A percentile compares a stretch with the other conserved stretches of the same genome.
These are phyloP conservation scores for Ogataea naganishii DNA, from an alignment of 805 yeast species.

Conservation along the genomic window DNA sequence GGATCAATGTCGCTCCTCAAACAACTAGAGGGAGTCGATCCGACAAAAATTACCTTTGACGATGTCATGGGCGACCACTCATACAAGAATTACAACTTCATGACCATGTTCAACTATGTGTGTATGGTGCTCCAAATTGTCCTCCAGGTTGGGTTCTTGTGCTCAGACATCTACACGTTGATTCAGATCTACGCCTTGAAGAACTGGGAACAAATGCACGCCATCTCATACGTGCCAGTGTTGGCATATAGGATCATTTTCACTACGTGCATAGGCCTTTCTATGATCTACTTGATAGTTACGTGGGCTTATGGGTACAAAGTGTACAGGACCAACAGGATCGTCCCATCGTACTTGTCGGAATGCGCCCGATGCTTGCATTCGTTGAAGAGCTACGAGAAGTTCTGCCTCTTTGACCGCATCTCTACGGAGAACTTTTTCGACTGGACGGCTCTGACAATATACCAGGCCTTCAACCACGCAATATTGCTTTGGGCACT, in stretches of 20 bases:
- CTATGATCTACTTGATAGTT: constrained; percentile 48
- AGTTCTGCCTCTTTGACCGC: constrained; percentile 64
- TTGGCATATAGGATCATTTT: constrained; percentile 21
- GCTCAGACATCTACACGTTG: constrained; percentile 73
- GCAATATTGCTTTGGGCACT: constrained; percentile 50
- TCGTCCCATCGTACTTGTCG: constrained; percentile 64
- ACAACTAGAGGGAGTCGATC: too few relatives aligned
- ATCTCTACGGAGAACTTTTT: constrained; percentile 57
- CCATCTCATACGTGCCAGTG: constrained; percentile 23
- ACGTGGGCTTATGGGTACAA: constrained; percentile 50
- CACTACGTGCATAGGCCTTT: constrained; percentile 65
- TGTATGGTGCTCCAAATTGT: constrained; percentile 30
- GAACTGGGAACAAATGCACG: constrained; percentile 23
- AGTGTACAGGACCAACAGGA: constrained; percentile 50
- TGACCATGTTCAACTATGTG: constrained; percentile 36
- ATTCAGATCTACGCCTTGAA: constrained; percentile 64
- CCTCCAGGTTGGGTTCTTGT: constrained; percentile 46
- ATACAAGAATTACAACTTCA: constrained; percentile 27
- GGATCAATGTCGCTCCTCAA: too few relatives aligned
- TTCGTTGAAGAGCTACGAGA: constrained; percentile 49
- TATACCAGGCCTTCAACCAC: constrained; percentile 56
- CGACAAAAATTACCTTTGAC: constrained; percentile 16
- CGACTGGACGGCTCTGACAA: constrained; percentile 60
- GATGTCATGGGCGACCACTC: constrained; percentile 21
- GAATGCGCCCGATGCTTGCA: constrained; percentile 50